Percentiles rank a stretch among this genome's conserved stretches.
Conservation (phyloP, 2,329 filamentous ascomycete genomes). For the Exutisphaerella laricina region DNA sequence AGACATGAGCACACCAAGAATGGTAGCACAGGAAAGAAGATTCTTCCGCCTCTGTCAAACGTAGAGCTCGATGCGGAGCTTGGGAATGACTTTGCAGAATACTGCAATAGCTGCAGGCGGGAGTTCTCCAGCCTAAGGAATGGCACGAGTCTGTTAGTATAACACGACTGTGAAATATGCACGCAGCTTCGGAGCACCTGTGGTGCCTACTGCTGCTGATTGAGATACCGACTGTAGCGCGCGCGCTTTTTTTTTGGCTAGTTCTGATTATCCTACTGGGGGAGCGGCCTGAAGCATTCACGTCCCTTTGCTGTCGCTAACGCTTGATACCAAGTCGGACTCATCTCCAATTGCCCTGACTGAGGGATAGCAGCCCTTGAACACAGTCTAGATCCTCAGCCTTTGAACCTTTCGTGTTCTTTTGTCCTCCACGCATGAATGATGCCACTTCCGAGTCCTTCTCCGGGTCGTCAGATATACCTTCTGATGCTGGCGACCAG, state of each 20-base stretch:
- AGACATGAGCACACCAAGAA: constrained; percentile 8
- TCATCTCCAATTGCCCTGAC: constrained; percentile 78
- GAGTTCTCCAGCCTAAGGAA: constrained; percentile 30
- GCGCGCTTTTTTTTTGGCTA: background rate
- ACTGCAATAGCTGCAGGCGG: constrained; percentile 56
- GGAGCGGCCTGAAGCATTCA: no score
- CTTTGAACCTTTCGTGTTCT: constrained; percentile 35
- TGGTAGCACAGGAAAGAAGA: background rate
- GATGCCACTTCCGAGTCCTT: constrained; percentile 61
- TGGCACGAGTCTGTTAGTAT: constrained; percentile 12
- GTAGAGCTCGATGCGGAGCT: background rate
- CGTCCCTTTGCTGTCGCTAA: no score
- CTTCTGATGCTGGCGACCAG: constrained; percentile 53
- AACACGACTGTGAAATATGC: constrained; percentile 23
- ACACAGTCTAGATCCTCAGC: constrained; percentile 75
- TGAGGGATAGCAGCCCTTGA: constrained; percentile 79
- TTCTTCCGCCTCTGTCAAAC: no score
- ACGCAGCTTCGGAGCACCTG: background rate
- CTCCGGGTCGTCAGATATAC: constrained; percentile 35
- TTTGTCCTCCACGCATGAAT: constrained; percentile 61
- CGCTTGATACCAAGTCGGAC: no score
- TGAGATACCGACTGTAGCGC: constrained; percentile 2
- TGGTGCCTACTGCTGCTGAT: background rate
- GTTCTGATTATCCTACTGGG: no score
- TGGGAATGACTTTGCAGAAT: constrained; percentile 52